Evolutionary conservation across 352 stramenopile genomes (phyloP).

Genomic region (Phytophthora tubulina): DNA sequence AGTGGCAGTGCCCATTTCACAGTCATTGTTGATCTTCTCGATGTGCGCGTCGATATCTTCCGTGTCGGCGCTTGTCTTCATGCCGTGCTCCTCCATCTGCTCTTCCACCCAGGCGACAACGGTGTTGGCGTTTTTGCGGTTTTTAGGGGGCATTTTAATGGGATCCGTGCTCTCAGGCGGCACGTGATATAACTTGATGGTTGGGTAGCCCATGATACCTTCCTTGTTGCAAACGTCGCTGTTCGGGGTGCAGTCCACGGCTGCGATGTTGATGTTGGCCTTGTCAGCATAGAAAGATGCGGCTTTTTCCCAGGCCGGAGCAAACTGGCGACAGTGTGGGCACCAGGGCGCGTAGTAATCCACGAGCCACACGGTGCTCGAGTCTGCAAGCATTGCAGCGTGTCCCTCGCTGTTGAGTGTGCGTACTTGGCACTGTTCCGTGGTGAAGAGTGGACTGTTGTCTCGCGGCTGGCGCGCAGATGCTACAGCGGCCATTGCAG

Average conservation of each 20-base stretch:
- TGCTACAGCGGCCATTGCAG: conserved; percentile 9
- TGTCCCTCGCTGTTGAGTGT: conserved; percentile 48
- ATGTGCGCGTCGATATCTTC: conserved; percentile 68
- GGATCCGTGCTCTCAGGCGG: conserved; percentile 39
- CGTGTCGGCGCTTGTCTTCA: conserved; percentile 55
- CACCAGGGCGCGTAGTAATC: conserved; percentile 89
- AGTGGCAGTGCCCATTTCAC: conserved; percentile 37
- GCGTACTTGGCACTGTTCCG: conserved; percentile 64
- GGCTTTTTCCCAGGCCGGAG: conserved; percentile 75
- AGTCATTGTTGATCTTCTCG: conserved; percentile 58
- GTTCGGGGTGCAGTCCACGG: conserved; percentile 80
- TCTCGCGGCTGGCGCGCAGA: conserved; percentile 29
- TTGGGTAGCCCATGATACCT: conserved; percentile 72
- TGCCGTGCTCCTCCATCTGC: conserved; percentile 53
- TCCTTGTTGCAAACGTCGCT: conserved; percentile 64
- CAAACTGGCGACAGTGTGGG: conserved; percentile 79
- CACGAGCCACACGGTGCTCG: conserved; percentile 71
- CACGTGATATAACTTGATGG: conserved; percentile 78
- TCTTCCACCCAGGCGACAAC: conserved; percentile 81
- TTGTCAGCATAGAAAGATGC: conserved; percentile 72
- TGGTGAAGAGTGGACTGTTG: conserved; percentile 68
- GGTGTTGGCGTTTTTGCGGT: conserved; percentile 54
- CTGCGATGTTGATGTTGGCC: conserved; percentile 62
- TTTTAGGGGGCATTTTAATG: conserved; percentile 51
- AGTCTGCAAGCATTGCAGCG: conserved; percentile 50